Base-by-base conservation (phyloP, 2,329 filamentous ascomycete genomes). In the Xylaria sp. region DNA sequence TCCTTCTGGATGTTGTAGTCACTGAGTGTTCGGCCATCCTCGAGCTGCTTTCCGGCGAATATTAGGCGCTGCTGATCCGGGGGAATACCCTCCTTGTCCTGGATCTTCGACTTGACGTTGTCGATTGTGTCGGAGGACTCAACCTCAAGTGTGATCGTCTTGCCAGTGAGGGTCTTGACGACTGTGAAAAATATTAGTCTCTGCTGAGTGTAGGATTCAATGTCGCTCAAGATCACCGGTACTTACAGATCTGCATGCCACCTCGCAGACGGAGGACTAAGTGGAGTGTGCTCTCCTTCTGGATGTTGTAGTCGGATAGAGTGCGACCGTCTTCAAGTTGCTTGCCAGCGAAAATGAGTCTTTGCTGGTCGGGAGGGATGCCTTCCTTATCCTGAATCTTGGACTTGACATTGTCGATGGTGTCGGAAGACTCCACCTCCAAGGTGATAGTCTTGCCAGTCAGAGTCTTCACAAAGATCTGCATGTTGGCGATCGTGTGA, bases 1-100 rank as follows among this genome's bases (percentile, higher is more conserved):
- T 96, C 92, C 83, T 96, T 96, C 80, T 97, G 93, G 56, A 97
- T 97, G 82, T 96, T 96, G 87, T 97, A 97, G 78, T 96, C 93
- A 65, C 87, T 89, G 0, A 96, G 84, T 28, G 93, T 96, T 57
- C 94, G 92, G 66, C 94, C 94, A 71, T 98, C 94, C 79, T 98
- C 94, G 3, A 97, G 87, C 78, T 97, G 94, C 86, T 97, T 97
- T 60, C 94, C 94, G 46, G 94, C 94, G 71, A 97, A 97, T 78
- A 97, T 97, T 70, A 97, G 79, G 72, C 94, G 94, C 83, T 97
- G 94, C 80, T 98, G 94, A 76, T 97, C 94, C 11, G 94, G 94
- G 49, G 94, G 94, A 60, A 97, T 97, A 25, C 94, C 94, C 80
- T 97, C 94, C 87, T 97, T 97, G 75, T 97, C 94, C 79, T 97